Evolutionary conservation across 805 yeast genomes (phyloP), one percentile per base, ranked within the genome.

Genomic region (Yamadazyma tumulicola): DNA sequence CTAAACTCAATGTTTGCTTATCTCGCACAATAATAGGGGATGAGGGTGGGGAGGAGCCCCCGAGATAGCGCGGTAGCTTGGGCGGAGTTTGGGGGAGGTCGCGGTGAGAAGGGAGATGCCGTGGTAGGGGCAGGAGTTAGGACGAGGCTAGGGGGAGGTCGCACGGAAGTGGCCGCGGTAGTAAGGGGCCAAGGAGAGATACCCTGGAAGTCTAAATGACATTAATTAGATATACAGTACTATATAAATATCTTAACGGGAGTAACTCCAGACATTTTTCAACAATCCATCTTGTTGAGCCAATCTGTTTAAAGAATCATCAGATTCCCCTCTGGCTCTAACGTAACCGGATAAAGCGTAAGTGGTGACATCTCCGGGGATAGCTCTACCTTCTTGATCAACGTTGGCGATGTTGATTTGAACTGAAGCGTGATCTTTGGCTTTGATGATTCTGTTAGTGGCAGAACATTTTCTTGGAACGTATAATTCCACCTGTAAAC

Each of bases 381-480:
- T 78, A 58, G 93, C 93, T 68, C 83, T 89, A 59, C 98, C 98
- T 64, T 85, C 82, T 67, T 79, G 96, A 66, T 93, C 97, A 64
- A 93, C 96, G 75, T 91, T 87, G 64, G 96, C 97, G 61, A 93
- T 80, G 91, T 85, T 91, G 77, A 93, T 85, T 78, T 93, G 98
- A 60, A 93, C 97, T 51, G 97, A 85, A 58, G 97, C 93, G 75
- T 93, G 98, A 77, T 93, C 98, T 81, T 93, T 89, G 65, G 98
- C 89, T 81, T 87, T 88, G 83, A 93, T 89, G 78, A 93, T 88
- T 81, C 97, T 88, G 96, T 88, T 89, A 76, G 98, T 88, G 68
- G 98, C 98, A 76, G 98, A 93, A 82, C 98, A 93, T 81, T 93
- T 93, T 84, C 98, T 87, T 80, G 98, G 98, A 75, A 91, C 95